phyloP scores from a whole-genome alignment of 164 flowering plant genomes.

The Berberis vulgaris region DNA sequence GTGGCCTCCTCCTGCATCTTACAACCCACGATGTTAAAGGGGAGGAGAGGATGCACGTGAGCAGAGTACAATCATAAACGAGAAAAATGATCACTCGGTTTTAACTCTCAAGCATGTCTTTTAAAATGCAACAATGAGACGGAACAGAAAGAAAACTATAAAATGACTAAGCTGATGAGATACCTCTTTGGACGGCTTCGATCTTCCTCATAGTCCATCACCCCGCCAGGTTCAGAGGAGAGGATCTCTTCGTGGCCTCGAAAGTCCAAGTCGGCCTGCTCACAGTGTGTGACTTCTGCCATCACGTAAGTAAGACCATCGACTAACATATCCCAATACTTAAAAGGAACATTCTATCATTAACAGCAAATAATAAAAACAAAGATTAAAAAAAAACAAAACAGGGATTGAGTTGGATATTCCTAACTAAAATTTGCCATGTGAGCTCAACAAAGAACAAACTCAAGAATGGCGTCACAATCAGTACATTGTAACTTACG shows the following conservation, averaged over 20 bases:
- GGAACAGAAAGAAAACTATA: neutral
- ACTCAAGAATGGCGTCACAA: too few species aligned
- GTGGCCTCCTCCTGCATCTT: constrained; percentile 63
- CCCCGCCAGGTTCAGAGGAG: constrained; percentile 77
- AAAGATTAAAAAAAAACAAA: too few species aligned
- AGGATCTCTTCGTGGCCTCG: constrained; percentile 75
- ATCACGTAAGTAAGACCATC: constrained; percentile 96
- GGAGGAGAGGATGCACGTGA: neutral
- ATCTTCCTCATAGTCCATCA: constrained; percentile 93
- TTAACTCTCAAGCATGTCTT: neutral
- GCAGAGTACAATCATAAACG: neutral
- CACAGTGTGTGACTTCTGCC: constrained; percentile 95
- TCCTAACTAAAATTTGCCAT: too few species aligned
- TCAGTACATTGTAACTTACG: too few species aligned
- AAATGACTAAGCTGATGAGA: neutral
- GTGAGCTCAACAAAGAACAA: too few species aligned
- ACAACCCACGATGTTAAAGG: constrained; percentile 2
- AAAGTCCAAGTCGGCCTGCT: constrained; percentile 81
- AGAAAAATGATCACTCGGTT: neutral
- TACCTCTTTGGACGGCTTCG: constrained; percentile 88
- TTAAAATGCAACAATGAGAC: neutral
- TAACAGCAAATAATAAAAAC: too few species aligned
- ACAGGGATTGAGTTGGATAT: too few species aligned
- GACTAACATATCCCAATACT: constrained; percentile 51
- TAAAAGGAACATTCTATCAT: constrained; percentile 7